Conservation (phyloP, 2,329 filamentous ascomycete genomes). For the Sarocladium kiliense region DNA sequence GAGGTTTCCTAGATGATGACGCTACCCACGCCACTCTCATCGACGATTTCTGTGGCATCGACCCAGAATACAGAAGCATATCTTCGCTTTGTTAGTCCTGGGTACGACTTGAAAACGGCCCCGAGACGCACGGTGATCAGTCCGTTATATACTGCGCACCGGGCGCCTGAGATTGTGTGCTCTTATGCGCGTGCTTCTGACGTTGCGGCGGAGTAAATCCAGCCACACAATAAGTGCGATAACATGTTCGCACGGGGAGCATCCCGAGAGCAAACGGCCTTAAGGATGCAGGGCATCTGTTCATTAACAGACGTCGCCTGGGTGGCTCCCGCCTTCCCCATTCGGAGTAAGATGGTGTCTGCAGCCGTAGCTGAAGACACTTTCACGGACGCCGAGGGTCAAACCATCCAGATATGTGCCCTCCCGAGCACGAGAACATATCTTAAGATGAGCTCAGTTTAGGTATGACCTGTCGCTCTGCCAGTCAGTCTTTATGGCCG, state of each 20-base stretch:
- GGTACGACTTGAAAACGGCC: slow-evolving; percentile 1
- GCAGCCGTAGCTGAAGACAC: neutral
- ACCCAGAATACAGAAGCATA: no score
- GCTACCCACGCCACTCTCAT: no score
- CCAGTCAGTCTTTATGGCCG: neutral
- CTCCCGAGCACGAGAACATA: neutral
- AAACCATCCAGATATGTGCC: neutral
- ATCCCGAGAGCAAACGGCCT: neutral
- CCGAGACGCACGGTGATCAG: neutral
- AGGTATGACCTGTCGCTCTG: neutral
- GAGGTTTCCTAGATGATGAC: no score
- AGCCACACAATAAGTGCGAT: slow-evolving; percentile 1
- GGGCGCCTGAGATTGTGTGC: neutral
- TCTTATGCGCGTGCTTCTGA: neutral
- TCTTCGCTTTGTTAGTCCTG: slow-evolving; percentile 6
- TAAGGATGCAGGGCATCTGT: neutral
- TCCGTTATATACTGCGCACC: neutral
- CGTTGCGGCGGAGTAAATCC: neutral
- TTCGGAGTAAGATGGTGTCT: neutral
- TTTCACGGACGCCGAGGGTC: neutral
- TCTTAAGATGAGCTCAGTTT: neutral
- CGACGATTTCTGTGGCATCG: no score
- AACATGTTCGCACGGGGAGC: neutral
- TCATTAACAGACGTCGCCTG: neutral
- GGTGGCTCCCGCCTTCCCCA: neutral